Percentiles rank a stretch among this genome's conserved stretches.
Evolutionary conservation across 176 grass and related monocot genomes (phyloP).

Genomic region (Cenchrus americanus): DNA sequence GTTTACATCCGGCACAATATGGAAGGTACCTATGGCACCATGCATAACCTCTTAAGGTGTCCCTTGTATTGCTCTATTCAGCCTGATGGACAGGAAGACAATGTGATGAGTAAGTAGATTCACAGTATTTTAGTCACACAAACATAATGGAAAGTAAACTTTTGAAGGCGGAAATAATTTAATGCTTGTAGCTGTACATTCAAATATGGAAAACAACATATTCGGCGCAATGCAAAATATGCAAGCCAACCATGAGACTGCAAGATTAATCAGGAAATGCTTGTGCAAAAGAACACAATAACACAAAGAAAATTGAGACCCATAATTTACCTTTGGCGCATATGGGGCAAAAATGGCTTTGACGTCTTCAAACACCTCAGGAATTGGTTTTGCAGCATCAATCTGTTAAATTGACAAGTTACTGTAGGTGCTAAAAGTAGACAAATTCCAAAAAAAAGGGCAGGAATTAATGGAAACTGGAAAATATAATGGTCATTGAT

Average conservation of each 20-base stretch:
- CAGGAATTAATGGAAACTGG: neutral
- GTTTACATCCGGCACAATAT: neutral
- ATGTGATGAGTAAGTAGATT: slow-evolving; percentile 1
- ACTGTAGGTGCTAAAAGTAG: slow-evolving; percentile 25
- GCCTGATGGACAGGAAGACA: slow-evolving; percentile 40
- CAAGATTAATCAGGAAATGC: slow-evolving; percentile 8
- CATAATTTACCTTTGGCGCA: slow-evolving; percentile 56
- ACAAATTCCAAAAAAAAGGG: slow-evolving; percentile 18
- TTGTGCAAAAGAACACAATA: neutral
- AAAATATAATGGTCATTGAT: slow-evolving; percentile 2
- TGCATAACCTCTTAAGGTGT: slow-evolving; percentile 23
- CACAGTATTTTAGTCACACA: neutral
- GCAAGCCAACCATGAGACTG: neutral
- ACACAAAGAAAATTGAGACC: neutral
- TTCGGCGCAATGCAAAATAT: slow-evolving; percentile 1
- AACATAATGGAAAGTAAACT: neutral
- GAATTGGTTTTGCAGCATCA: slow-evolving; percentile 77
- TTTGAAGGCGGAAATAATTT: neutral
- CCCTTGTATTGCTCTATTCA: slow-evolving; percentile 40
- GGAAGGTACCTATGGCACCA: slow-evolving; percentile 42
- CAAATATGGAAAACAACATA: neutral
- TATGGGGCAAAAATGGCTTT: slow-evolving; percentile 75
- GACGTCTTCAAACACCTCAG: slow-evolving; percentile 86
- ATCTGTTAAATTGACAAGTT: slow-evolving; percentile 55
- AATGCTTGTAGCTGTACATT: neutral